A percentile compares a stretch with the other conserved stretches of the same genome.
Conservation (phyloP, 2,329 filamentous ascomycete species). For the Phyllosticta citribraziliensis region DNA sequence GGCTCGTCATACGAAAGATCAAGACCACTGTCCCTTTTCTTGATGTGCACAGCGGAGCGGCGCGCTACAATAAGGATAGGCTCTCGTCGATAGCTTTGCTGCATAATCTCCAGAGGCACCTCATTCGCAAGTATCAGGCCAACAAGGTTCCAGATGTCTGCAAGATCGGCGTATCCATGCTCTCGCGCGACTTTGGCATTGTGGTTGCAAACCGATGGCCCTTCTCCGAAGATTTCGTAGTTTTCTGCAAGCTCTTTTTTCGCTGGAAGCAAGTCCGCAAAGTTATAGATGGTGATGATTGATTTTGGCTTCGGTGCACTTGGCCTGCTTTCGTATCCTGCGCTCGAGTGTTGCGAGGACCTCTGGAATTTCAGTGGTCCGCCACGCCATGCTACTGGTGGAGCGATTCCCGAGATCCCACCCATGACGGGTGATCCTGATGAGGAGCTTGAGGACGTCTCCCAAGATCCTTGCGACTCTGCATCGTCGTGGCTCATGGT, state of each 20-base stretch:
- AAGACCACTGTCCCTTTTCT: slow-evolving; percentile 39
- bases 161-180: slow-evolving; percentile 60
- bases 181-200: slow-evolving; percentile 71
- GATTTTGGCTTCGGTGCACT: slow-evolving; percentile 48
- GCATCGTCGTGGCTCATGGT: slow-evolving; percentile 20
- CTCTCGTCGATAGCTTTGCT: slow-evolving; percentile 44
- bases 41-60: slow-evolving; percentile 45
- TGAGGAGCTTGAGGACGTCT: slow-evolving; percentile 23
- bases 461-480: slow-evolving; percentile 12
- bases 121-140: slow-evolving; percentile 68
- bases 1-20: slow-evolving; percentile 39
- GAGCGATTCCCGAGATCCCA: slow-evolving; percentile 26
- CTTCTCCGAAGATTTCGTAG: slow-evolving; percentile 77
- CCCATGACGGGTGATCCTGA: slow-evolving; percentile 21
- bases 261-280: slow-evolving; percentile 64
- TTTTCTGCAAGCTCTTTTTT: slow-evolving; percentile 66
- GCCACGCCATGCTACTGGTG: slow-evolving; percentile 44
- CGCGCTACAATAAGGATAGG: slow-evolving; percentile 61
- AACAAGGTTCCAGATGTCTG: slow-evolving; percentile 75
- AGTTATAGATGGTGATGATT: slow-evolving; percentile 61
- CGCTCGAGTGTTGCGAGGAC: slow-evolving; percentile 29
- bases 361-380: slow-evolving; percentile 48
- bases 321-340: slow-evolving; percentile 12
- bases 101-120: slow-evolving; percentile 58
- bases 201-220: slow-evolving; percentile 69